Evolutionary conservation across 768 basidiomycete species (phyloP).

Genomic region (Leccinum ochraceum): DNA sequence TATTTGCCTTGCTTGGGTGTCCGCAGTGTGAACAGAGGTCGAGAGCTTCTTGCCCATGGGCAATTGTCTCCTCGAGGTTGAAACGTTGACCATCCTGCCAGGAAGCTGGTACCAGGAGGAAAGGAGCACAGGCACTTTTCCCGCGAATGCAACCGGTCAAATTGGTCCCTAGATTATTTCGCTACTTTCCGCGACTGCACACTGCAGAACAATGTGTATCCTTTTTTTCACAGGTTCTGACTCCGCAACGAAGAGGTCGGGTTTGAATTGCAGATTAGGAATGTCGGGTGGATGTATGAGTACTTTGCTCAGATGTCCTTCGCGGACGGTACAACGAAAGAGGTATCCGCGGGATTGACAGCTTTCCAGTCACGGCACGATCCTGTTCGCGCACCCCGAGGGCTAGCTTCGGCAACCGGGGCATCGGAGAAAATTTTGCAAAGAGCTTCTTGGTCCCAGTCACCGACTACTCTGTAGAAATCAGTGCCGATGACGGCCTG

Average conservation of each 20-base stretch:
- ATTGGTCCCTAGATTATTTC: too few relatives aligned
- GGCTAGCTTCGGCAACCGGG: background rate
- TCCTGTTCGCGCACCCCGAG: background rate
- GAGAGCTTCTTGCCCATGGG: too few relatives aligned
- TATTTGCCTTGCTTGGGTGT: too few relatives aligned
- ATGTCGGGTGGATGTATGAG: constrained; percentile 6
- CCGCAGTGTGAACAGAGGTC: too few relatives aligned
- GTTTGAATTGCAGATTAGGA: background rate
- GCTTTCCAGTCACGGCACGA: constrained; percentile 3
- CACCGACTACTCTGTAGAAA: constrained; percentile 7
- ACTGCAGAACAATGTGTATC: too few relatives aligned
- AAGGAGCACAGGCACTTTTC: too few relatives aligned
- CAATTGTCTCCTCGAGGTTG: too few relatives aligned
- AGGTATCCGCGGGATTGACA: constrained; percentile 11
- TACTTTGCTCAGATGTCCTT: constrained; percentile 11
- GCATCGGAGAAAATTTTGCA: background rate
- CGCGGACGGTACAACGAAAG: background rate
- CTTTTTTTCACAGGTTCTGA: too few relatives aligned
- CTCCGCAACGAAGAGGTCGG: background rate
- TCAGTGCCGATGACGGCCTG: background rate
- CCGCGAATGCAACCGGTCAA: too few relatives aligned
- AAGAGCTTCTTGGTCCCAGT: background rate
- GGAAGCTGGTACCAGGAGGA: too few relatives aligned
- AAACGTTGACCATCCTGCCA: too few relatives aligned
- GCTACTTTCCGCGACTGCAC: too few relatives aligned